phyloP scores from a whole-genome alignment of 176 grass and related monocot species.

The Oropetium thomaeum region DNA sequence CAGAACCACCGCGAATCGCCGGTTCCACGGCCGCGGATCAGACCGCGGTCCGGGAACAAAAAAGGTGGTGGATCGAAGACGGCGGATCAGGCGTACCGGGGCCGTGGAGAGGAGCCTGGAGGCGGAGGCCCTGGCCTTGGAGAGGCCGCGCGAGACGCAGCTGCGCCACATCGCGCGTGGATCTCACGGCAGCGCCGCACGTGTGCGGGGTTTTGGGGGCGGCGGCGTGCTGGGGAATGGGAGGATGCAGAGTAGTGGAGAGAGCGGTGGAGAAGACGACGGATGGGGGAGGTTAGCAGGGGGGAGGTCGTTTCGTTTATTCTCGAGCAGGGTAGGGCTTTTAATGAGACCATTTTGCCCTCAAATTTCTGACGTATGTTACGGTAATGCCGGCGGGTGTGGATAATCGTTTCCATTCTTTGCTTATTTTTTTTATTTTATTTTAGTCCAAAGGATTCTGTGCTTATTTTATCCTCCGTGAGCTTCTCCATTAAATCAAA shows the following conservation, averaged over 20 bases:
- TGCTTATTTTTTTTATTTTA: background rate
- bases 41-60: background rate
- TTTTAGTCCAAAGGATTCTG: background rate
- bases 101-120: conserved; percentile 54
- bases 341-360: conserved; percentile 19
- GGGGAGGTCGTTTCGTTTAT: background rate
- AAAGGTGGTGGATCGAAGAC: background rate
- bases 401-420: background rate
- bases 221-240: background rate
- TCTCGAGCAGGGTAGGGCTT: conserved; percentile 3
- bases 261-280: conserved; percentile 9
- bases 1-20: background rate
- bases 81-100: conserved; percentile 36
- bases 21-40: background rate
- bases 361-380: background rate
- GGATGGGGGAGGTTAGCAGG: background rate
- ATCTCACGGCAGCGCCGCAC: conserved; percentile 16
- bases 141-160: conserved; percentile 72
- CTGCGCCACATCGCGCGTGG: conserved; percentile 67
- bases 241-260: background rate
- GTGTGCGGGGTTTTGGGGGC: background rate
- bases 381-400: background rate
- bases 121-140: conserved; percentile 47
- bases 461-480: too few relatives aligned
- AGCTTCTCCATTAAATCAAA: too few relatives aligned